Evolutionary conservation across 805 yeast genomes (phyloP).

Genomic region (Kodamaea jinghongensis): DNA sequence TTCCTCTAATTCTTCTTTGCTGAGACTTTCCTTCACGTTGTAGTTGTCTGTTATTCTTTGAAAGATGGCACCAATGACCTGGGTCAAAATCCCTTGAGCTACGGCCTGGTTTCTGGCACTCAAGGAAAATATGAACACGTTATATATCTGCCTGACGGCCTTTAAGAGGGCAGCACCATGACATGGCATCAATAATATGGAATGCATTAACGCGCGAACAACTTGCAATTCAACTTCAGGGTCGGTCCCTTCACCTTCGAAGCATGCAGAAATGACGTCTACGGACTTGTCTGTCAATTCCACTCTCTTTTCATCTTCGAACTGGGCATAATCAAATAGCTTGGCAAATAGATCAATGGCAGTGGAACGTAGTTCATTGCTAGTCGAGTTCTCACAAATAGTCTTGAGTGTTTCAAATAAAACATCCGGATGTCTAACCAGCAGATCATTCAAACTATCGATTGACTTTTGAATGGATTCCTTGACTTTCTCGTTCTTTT

Average conservation of each 20-base stretch:
- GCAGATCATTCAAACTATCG: conserved; percentile 36
- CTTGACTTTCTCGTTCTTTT: conserved; percentile 44
- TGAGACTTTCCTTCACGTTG: conserved; percentile 10
- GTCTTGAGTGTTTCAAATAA: conserved; percentile 77
- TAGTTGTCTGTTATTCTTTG: conserved; percentile 52
- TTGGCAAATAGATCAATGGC: conserved; percentile 88
- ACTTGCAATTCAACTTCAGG: conserved; percentile 88
- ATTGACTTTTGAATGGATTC: conserved; percentile 39
- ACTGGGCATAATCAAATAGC: conserved; percentile 79
- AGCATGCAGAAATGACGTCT: conserved; percentile 78
- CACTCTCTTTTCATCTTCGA: conserved; percentile 55
- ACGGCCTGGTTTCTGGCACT: conserved; percentile 83
- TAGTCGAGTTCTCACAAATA: conserved; percentile 63
- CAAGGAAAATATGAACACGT: conserved; percentile 81
- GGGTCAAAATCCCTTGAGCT: conserved; percentile 94
- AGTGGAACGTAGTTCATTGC: conserved; percentile 60
- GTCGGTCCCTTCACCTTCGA: conserved; percentile 90
- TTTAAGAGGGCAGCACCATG: conserved; percentile 87
- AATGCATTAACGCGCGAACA: conserved; percentile 85
- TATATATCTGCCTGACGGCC: conserved; percentile 91
- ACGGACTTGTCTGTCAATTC: conserved; percentile 77
- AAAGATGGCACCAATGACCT: conserved; percentile 81
- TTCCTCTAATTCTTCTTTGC: conserved; percentile 12
- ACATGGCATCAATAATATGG: conserved; percentile 77
- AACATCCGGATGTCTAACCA: conserved; percentile 44